phyloP scores from a whole-genome alignment of 345 rosid genomes.

The sweet orange (Citrus sinensis) region DNA sequence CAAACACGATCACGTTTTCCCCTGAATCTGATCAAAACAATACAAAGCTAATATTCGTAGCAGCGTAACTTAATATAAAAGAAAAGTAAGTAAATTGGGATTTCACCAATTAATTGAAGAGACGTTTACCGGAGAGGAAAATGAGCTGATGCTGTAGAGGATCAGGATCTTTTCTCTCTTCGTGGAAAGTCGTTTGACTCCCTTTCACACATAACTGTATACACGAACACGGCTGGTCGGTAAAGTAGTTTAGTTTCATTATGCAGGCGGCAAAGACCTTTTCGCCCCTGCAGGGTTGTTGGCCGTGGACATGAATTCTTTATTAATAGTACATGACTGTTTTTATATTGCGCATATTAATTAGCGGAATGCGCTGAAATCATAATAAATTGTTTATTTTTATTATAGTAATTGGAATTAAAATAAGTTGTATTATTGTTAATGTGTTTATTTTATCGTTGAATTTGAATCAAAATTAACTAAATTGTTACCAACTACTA shows the following conservation, averaged over 20 bases:
- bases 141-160: not conserved
- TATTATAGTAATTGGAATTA: no score
- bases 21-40: not conserved
- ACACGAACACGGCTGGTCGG: conserved; percentile 37
- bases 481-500: no score
- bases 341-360: no score
- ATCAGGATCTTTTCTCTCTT: conserved; percentile 14
- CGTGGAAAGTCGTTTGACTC: conserved; percentile 40
- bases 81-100: not conserved
- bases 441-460: no score
- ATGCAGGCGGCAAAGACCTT: not conserved
- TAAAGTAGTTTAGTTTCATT: conserved; percentile 5
- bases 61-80: not conserved
- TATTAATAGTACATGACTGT: no score
- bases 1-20: not conserved
- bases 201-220: not conserved
- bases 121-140: not conserved
- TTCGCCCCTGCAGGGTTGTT: conserved; percentile 3
- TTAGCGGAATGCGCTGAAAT: no score
- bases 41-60: not conserved
- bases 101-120: not conserved
- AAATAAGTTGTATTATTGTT: no score
- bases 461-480: no score
- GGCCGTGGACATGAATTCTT: not conserved
- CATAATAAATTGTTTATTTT: no score